Evolutionary conservation across 805 yeast species (phyloP).

Genomic region (Saturnispora dispora): DNA sequence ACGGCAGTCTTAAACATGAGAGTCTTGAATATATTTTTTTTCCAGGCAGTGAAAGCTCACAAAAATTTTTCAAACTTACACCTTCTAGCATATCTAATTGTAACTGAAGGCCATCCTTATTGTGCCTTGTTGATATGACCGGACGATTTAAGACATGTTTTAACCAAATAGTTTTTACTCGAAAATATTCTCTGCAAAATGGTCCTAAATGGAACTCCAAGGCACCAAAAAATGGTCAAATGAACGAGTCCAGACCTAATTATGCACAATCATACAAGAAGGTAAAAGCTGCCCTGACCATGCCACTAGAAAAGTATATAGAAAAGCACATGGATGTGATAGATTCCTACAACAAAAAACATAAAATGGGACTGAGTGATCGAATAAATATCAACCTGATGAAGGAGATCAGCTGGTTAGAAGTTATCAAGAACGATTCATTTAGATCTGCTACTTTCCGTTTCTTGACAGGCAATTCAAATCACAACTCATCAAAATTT

Average conservation of each 20-base stretch:
- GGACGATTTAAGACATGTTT: background rate
- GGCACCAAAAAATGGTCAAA: background rate
- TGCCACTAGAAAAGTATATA: slow-evolving; percentile 18
- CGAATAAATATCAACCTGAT: slow-evolving; percentile 19
- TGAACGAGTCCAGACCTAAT: slow-evolving; percentile 12
- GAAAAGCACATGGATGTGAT: slow-evolving; percentile 18
- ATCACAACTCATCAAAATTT: background rate
- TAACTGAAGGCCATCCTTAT: background rate
- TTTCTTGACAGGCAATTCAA: slow-evolving; percentile 10
- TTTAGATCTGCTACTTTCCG: slow-evolving; percentile 14
- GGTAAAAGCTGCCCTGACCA: slow-evolving; percentile 15
- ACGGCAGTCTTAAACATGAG: background rate
- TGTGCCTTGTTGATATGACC: background rate
- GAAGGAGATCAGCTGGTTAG: slow-evolving; percentile 13
- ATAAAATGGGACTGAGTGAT: slow-evolving; percentile 14
- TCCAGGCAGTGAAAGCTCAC: background rate
- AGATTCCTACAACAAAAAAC: slow-evolving; percentile 19
- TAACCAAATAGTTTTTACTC: background rate
- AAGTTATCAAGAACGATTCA: slow-evolving; percentile 14
- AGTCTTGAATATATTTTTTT: background rate
- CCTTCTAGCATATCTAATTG: background rate
- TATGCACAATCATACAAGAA: slow-evolving; percentile 15
- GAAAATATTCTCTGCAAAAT: background rate
- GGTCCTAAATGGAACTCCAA: background rate
- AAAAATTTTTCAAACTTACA: background rate